A percentile compares a stretch with the other conserved stretches of the same genome.
phyloP scores from a whole-genome alignment of 2,329 filamentous ascomycete genomes.

The Diaporthe ampelina region DNA sequence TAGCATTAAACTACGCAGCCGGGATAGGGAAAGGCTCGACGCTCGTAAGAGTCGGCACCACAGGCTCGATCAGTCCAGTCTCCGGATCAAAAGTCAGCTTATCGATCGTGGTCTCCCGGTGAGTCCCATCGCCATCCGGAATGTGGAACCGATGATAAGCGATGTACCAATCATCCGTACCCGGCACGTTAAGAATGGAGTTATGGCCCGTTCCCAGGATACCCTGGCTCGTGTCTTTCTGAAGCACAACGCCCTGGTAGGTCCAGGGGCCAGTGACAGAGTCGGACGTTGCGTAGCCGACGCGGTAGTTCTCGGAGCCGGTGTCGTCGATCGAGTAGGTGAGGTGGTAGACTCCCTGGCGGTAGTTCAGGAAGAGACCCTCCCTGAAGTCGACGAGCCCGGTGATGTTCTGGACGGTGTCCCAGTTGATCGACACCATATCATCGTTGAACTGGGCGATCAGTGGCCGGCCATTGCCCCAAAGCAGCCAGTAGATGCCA shows the following conservation, averaged over 20 bases:
- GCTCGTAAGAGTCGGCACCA: slow-evolving; percentile 54
- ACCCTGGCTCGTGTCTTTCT: slow-evolving; percentile 56
- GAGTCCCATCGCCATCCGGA: slow-evolving; percentile 59
- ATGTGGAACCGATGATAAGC: slow-evolving; percentile 63
- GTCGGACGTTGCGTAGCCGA: slow-evolving; percentile 60
- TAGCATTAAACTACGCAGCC: neutral
- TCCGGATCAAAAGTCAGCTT: slow-evolving; percentile 53
- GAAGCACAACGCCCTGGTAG: slow-evolving; percentile 59
- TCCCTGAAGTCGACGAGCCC: slow-evolving; percentile 61
- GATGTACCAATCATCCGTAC: slow-evolving; percentile 64
- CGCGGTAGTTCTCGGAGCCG: slow-evolving; percentile 59
- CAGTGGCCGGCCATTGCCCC: slow-evolving; percentile 64
- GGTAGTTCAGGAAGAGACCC: slow-evolving; percentile 58
- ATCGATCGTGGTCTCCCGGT: slow-evolving; percentile 60
- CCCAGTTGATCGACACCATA: slow-evolving; percentile 59
- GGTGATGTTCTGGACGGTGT: slow-evolving; percentile 50
- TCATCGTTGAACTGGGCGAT: slow-evolving; percentile 59
- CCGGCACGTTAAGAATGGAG: slow-evolving; percentile 61
- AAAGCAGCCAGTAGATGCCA: slow-evolving; percentile 73
- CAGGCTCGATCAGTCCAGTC: slow-evolving; percentile 54
- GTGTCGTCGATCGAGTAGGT: slow-evolving; percentile 65
- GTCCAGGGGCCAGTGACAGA: slow-evolving; percentile 58
- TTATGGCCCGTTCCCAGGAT: slow-evolving; percentile 62
- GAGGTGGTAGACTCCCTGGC: slow-evolving; percentile 60
- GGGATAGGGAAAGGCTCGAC: slow-evolving; percentile 42